Evolutionary conservation across 257 asterid species (phyloP).

Genomic region (Rauvolfia tetraphylla): DNA sequence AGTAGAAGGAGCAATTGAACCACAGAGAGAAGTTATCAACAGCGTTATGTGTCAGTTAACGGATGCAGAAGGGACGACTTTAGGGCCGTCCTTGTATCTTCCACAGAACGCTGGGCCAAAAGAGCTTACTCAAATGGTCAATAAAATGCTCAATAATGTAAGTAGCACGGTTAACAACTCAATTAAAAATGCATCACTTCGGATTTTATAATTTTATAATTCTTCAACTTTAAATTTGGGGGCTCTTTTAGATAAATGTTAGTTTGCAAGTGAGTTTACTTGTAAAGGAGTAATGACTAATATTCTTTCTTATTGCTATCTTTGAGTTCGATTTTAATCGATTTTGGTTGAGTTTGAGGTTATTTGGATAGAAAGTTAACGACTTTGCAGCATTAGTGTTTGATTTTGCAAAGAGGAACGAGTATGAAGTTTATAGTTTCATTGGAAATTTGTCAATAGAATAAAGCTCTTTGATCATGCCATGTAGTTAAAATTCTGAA

Average conservation of each 20-base stretch:
- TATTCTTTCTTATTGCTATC: not conserved
- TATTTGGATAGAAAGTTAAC: not conserved
- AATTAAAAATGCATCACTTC: not conserved
- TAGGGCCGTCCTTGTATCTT: conserved; percentile 66
- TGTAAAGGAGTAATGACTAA: not conserved
- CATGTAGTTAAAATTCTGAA: not conserved
- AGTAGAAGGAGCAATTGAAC: conserved; percentile 36
- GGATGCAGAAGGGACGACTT: conserved; percentile 61
- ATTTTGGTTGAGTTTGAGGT: not conserved
- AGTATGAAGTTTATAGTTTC: not conserved
- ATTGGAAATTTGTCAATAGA: not conserved
- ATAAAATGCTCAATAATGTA: conserved; percentile 69
- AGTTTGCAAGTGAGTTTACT: not conserved
- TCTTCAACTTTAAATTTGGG: not conserved
- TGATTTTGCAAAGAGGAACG: not conserved
- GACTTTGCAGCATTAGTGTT: not conserved
- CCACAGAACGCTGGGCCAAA: conserved; percentile 76
- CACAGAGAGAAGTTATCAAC: conserved; percentile 43
- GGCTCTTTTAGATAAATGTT: not conserved
- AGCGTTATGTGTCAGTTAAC: conserved; percentile 69
- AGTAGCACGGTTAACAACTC: conserved; percentile 2
- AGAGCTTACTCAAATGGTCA: conserved; percentile 82
- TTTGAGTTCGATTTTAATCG: not conserved
- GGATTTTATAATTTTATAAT: too few relatives aligned
- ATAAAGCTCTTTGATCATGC: not conserved